A percentile compares a stretch with the other conserved stretches of the same genome.
These are phyloP conservation scores for Pigoraptor vietnamica DNA, from an alignment of 78 protist genomes.

Conservation along the genomic window DNA sequence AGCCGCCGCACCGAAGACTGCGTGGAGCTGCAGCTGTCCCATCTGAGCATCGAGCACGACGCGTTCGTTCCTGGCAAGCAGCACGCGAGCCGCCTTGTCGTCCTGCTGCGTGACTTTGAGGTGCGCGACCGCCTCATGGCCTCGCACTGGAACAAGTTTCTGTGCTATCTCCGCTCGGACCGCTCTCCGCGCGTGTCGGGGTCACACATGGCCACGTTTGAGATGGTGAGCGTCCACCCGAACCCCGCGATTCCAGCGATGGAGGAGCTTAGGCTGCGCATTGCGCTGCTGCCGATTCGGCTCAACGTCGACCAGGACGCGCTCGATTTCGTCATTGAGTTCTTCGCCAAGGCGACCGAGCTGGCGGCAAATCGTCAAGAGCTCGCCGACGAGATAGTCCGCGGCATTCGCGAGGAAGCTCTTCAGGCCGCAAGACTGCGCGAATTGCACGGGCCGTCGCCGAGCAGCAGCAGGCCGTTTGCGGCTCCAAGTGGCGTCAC, in stretches of 20 bases:
- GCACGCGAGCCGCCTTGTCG: neutral
- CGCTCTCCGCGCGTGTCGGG: neutral
- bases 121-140: neutral
- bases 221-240: neutral
- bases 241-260: neutral
- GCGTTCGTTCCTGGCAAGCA: neutral
- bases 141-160: neutral
- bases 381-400: neutral
- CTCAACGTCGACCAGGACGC: conserved; percentile 14
- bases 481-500: no score
- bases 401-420: neutral
- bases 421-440: neutral
- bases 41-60: neutral
- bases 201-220: neutral
- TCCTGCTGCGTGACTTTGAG: neutral
- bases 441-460: no score
- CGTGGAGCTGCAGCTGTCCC: neutral
- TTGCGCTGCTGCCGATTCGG: conserved; percentile 5
- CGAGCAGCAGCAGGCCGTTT: no score
- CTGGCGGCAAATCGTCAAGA: neutral
- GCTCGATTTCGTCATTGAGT: neutral
- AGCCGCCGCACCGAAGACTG: neutral
- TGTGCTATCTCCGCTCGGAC: neutral
- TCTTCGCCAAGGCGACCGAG: neutral
- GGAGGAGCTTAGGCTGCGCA: neutral